phyloP scores from a whole-genome alignment of 306 rosid genomes.

The Styphnolobium japonicum region DNA sequence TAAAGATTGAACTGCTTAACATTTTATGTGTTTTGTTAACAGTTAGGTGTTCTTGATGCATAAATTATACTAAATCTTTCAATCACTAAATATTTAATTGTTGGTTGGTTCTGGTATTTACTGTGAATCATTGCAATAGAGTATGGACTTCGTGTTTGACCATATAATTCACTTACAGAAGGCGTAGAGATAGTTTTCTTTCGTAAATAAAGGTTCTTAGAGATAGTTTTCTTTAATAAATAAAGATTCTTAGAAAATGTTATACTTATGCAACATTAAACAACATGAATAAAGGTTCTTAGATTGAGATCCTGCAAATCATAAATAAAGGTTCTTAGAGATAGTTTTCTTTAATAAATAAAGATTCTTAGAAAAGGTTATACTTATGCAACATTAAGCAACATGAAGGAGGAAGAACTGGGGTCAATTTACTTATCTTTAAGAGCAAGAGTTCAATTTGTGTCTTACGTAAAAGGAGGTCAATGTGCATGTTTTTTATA shows the following conservation, averaged over 20 bases:
- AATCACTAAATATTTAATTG: slow-evolving; percentile 1
- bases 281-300: not conserved
- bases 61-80: not conserved
- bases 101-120: not conserved
- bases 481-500: not conserved
- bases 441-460: not conserved
- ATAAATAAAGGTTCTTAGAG: not conserved
- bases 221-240: no score
- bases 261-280: not conserved
- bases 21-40: not conserved
- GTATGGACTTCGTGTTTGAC: not conserved
- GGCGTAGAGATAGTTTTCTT: not conserved
- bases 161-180: not conserved
- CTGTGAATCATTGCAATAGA: not conserved
- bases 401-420: no score
- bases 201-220: not conserved
- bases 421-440: not conserved
- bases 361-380: not conserved
- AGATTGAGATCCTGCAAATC: no score
- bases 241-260: no score
- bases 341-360: not conserved
- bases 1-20: not conserved
- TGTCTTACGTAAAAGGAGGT: not conserved
- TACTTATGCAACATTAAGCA: not conserved
- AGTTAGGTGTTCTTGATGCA: not conserved